Percentiles rank a stretch among this genome's conserved stretches.
Conservation (phyloP, 2,329 filamentous ascomycete species). For the Ophiosphaerella narmari region DNA sequence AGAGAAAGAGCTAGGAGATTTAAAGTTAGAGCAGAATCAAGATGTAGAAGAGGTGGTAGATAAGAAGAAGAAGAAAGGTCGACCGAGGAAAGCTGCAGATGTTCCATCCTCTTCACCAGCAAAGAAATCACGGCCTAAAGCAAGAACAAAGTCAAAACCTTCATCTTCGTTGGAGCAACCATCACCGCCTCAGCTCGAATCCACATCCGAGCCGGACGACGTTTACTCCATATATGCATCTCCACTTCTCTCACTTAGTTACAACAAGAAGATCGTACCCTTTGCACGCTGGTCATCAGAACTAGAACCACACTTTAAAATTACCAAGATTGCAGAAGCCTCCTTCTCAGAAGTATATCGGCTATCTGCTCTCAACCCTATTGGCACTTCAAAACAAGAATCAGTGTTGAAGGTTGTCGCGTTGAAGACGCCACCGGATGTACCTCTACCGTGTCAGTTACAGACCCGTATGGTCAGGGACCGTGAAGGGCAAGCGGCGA, state of each 20-base stretch:
- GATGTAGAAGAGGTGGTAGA: neutral
- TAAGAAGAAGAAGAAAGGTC: neutral
- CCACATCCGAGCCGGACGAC: slow-evolving; percentile 29
- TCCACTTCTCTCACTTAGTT: slow-evolving; percentile 38
- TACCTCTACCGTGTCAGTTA: slow-evolving; percentile 40
- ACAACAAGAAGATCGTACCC: slow-evolving; percentile 26
- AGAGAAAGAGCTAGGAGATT: slow-evolving; percentile 5
- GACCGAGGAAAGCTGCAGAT: slow-evolving; percentile 6
- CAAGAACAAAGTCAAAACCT: slow-evolving; percentile 13
- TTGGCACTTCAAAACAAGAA: slow-evolving; percentile 42
- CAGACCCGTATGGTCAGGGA: slow-evolving; percentile 50
- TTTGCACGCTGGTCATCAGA: slow-evolving; percentile 51
- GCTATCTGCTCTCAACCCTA: slow-evolving; percentile 47
- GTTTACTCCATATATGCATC: slow-evolving; percentile 31
- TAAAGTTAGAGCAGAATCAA: slow-evolving; percentile 11
- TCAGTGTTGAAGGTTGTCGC: slow-evolving; percentile 54
- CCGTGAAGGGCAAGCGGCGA: slow-evolving; percentile 46
- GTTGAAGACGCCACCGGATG: slow-evolving; percentile 40
- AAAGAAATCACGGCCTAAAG: slow-evolving; percentile 11
- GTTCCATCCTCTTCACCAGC: slow-evolving; percentile 9
- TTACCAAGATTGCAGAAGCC: slow-evolving; percentile 68
- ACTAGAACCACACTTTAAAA: slow-evolving; percentile 51
- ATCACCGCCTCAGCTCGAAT: slow-evolving; percentile 21
- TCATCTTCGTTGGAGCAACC: slow-evolving; percentile 11
- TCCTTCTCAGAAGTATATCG: slow-evolving; percentile 70